phyloP scores from a whole-genome alignment of 495 filamentous ascomycete genomes.

The Aspergillus sclerotiicarbonarius region DNA sequence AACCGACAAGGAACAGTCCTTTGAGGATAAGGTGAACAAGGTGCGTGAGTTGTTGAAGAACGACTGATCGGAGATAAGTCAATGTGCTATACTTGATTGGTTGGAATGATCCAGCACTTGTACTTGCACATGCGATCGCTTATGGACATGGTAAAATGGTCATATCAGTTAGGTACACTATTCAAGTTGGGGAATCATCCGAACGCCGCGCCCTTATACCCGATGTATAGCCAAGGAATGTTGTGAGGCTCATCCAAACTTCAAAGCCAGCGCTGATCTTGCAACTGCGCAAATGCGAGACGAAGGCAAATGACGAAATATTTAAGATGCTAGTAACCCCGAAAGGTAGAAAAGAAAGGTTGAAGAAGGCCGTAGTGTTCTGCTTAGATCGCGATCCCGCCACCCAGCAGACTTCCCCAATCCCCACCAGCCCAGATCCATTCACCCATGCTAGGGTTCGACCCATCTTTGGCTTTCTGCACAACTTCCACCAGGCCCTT shows the following conservation, averaged over 20 bases:
- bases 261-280: not conserved
- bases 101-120: not conserved
- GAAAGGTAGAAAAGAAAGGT: constrained; percentile 7
- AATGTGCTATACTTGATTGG: not conserved
- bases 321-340: constrained; percentile 3
- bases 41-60: constrained; percentile 56
- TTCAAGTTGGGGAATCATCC: not conserved
- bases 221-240: constrained; percentile 18
- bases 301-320: not conserved
- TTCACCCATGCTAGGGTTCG: constrained; percentile 40
- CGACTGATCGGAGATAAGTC: constrained; percentile 22
- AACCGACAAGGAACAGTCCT: constrained; percentile 67
- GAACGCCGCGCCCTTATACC: constrained; percentile 20
- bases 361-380: constrained; percentile 1
- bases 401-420: constrained; percentile 42
- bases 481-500: constrained; percentile 41
- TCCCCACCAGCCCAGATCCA: constrained; percentile 51
- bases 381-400: constrained; percentile 35
- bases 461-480: constrained; percentile 33
- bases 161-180: not conserved
- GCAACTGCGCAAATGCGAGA: not conserved
- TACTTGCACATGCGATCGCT: not conserved
- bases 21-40: constrained; percentile 65
- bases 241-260: not conserved
- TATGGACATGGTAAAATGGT: not conserved